Conservation (phyloP, 208 protist species). For the Herpetomonas tarakana region DNA sequence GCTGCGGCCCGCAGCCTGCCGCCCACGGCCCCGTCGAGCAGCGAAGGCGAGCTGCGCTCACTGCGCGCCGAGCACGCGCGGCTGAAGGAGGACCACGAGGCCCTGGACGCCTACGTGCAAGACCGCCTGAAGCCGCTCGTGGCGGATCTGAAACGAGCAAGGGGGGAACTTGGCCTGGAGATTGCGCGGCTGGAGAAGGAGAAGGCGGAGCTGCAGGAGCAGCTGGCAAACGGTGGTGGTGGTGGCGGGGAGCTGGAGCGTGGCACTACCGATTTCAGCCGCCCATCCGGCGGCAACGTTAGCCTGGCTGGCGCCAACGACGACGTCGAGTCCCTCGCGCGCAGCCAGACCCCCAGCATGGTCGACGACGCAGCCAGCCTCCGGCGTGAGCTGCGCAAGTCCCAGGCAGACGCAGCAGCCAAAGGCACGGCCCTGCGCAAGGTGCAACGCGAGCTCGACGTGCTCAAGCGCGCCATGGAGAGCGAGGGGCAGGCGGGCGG, state of each 20-base stretch:
- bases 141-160: neutral
- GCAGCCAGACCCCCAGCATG: neutral
- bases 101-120: conserved; percentile 1
- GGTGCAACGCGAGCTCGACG: neutral
- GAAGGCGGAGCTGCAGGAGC: neutral
- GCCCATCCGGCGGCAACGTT: neutral
- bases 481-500: conserved; percentile 3
- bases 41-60: neutral
- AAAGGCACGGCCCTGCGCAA: neutral
- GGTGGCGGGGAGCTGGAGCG: neutral
- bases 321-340: neutral
- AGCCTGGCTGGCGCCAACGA: neutral
- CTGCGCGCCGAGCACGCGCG: neutral
- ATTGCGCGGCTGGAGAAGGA: neutral
- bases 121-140: conserved; percentile 1
- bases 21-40: neutral
- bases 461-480: conserved; percentile 1
- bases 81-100: neutral
- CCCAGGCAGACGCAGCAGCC: neutral
- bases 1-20: neutral
- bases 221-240: neutral
- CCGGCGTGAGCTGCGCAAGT: neutral
- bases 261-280: neutral
- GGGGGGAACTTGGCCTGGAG: neutral
- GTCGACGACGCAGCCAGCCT: neutral